Base-by-base conservation (phyloP, 257 asterid species). In the Penstemon barbatus region DNA sequence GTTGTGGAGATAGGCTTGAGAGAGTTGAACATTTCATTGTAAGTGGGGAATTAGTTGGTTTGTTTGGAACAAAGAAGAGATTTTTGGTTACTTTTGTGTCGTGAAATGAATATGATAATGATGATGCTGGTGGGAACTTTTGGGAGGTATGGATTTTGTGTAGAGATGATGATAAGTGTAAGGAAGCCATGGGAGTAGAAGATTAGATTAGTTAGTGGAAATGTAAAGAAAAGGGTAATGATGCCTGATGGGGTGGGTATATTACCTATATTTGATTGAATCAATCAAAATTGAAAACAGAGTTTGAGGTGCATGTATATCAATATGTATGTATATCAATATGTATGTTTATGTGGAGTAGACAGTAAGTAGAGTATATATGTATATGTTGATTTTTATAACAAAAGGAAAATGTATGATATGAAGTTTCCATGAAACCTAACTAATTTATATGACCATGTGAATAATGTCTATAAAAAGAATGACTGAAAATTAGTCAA, bases 131-230 rank as follows among this genome's bases (percentile, higher is more conserved):
- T 3, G 38, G 48, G 50, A 60, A 18, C 38, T 71, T 69, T 8
- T 7, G 61, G 52, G 40, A 57, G 18, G 13, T 57, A 8, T 71
- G 73, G 56, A 40, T 53, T 46, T 63, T 72, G 72, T 54, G 41
- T 44, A 80, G 15, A 53, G 82, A 61, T 43, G 68, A 15, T 15
- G 18, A 15, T 15, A 15, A 49, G n/a, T 72, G 84, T 15, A 75
- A 48, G 62, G 87, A 73, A 12, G 84, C 82, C 89, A 82, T 85
- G 69, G 57, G 43, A 42, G 46, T 43, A 57, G 33, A 15, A 49
- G 4, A 7, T 15, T 15, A 39, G 48, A 43, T 57, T 8, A 58
- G 63, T 58, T 18, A 4, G 15, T 5, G 37, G 4, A 45, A 3
- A 48, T 48, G 53, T 48, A 8, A 15, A 15, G 53, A 48, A 4